phyloP scores from a whole-genome alignment of 345 rosid genomes.

The Eucalyptus pauciflora region DNA sequence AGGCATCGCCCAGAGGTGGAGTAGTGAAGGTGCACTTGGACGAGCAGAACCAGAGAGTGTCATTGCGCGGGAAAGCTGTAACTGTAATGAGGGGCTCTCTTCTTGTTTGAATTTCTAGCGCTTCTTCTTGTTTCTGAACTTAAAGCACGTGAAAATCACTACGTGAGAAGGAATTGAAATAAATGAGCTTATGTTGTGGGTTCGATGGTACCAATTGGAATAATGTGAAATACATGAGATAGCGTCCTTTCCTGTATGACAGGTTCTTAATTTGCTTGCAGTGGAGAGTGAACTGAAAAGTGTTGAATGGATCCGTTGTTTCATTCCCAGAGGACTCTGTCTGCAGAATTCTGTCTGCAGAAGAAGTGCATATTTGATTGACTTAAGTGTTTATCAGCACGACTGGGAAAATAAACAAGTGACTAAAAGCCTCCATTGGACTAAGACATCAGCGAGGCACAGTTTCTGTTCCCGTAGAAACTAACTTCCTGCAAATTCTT shows the following conservation, averaged over 20 bases:
- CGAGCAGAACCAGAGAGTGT: conserved; percentile 35
- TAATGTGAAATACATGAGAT: background rate
- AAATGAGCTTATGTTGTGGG: background rate
- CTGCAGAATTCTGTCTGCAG: background rate
- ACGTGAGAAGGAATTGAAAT: background rate
- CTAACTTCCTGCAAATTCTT: background rate
- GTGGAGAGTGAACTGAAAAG: background rate
- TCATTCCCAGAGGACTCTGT: background rate
- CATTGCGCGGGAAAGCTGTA: conserved; percentile 51
- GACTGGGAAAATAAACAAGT: background rate
- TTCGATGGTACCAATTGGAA: too few species aligned
- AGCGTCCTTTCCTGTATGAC: background rate
- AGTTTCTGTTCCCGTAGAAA: background rate
- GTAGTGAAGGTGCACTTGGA: conserved; percentile 36
- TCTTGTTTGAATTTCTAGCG: conserved; percentile 20
- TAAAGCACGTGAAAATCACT: background rate
- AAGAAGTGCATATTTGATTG: background rate
- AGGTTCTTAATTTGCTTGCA: background rate
- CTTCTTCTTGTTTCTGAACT: background rate
- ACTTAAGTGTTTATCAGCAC: background rate
- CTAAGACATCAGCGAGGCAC: background rate
- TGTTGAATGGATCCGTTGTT: background rate
- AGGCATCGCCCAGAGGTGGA: conserved; percentile 70
- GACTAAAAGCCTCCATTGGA: background rate
- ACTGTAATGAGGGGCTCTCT: conserved; percentile 58